Evolutionary conservation across 2,329 filamentous ascomycete genomes (phyloP).

Genomic region (Monosporascus cannonballus): DNA sequence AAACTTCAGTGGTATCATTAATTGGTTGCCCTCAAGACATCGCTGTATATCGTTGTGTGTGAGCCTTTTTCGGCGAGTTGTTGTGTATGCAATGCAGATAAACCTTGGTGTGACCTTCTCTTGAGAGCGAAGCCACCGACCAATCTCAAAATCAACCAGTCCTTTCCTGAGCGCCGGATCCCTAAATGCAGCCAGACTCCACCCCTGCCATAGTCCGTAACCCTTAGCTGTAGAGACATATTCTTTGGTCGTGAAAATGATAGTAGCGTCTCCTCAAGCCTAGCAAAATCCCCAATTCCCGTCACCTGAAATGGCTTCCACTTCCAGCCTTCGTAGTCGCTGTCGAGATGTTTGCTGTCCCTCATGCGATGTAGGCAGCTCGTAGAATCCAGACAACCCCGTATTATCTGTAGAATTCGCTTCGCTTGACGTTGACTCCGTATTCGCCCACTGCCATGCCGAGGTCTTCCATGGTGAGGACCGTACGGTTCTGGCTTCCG

Average conservation of each 20-base stretch:
- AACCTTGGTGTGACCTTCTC: too few relatives aligned
- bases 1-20: constrained; percentile 4
- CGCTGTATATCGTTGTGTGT: neutral
- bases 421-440: constrained; percentile 93
- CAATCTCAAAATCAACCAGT: neutral
- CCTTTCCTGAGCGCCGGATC: neutral
- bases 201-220: too few relatives aligned
- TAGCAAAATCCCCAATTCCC: neutral
- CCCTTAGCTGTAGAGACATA: too few relatives aligned
- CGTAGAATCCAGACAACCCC: neutral
- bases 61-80: too few relatives aligned
- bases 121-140: too few relatives aligned
- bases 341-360: neutral
- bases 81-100: too few relatives aligned
- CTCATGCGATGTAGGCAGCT: neutral
- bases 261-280: too few relatives aligned
- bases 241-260: too few relatives aligned
- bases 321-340: neutral
- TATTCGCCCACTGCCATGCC: constrained; percentile 98
- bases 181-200: neutral
- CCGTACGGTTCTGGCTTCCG: constrained; percentile 82
- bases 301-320: too few relatives aligned
- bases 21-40: neutral
- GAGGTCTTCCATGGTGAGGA: constrained; percentile 96
- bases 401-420: constrained; percentile 71